Evolutionary conservation across 176 grass and related monocot species (phyloP).

Genomic region (Phoenix roebelenii): DNA sequence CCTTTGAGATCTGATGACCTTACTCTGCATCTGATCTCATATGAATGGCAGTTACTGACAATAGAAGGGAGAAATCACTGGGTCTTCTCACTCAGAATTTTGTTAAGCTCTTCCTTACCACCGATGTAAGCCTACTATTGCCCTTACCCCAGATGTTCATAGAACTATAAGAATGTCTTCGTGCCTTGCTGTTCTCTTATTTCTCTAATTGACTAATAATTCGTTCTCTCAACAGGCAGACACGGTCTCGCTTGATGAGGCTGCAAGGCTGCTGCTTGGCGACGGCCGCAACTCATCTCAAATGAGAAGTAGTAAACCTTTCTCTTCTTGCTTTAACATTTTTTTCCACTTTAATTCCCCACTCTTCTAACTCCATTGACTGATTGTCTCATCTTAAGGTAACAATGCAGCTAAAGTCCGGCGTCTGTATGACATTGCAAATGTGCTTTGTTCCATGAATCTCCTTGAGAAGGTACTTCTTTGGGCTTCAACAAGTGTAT

Average conservation of each 20-base stretch:
- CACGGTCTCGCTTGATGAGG: constrained; percentile 63
- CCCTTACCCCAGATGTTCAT: background rate
- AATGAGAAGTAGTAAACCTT: constrained; percentile 59
- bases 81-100: constrained; percentile 93
- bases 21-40: too few relatives aligned
- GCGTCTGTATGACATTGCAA: constrained; percentile 85
- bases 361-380: too few relatives aligned
- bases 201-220: too few relatives aligned
- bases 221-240: constrained; percentile 26
- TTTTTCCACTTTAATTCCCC: too few relatives aligned
- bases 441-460: constrained; percentile 69
- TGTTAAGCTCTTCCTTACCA: constrained; percentile 80
- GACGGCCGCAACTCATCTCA: constrained; percentile 51
- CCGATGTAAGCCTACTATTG: constrained; percentile 37
- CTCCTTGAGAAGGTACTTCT: constrained; percentile 67
- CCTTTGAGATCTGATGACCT: too few relatives aligned
- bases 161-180: background rate
- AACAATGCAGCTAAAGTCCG: constrained; percentile 63
- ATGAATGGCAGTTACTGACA: constrained; percentile 23
- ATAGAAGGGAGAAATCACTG: constrained; percentile 82
- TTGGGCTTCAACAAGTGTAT: background rate
- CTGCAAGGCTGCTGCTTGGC: constrained; percentile 62
- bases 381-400: constrained; percentile 4
- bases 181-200: too few relatives aligned
- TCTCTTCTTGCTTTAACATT: background rate